Evolutionary conservation across 495 filamentous ascomycete genomes (phyloP).

Genomic region (Trichoderma parareesei): DNA sequence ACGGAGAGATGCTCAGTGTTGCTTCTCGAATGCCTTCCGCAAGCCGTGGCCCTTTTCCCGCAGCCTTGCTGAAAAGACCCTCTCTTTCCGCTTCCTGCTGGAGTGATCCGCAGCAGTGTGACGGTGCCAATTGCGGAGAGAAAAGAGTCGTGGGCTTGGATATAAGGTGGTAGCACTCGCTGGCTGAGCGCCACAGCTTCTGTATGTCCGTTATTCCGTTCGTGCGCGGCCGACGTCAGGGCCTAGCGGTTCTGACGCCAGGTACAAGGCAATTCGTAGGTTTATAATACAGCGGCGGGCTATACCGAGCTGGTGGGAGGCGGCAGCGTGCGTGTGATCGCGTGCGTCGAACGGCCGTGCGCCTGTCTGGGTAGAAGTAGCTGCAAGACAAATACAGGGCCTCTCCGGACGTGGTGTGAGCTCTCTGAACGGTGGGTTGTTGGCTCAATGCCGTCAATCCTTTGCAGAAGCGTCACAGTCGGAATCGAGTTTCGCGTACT

Average conservation of each 20-base stretch:
- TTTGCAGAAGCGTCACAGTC: not conserved
- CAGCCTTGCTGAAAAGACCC: not conserved
- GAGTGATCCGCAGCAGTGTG: not conserved
- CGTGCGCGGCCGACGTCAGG: not conserved
- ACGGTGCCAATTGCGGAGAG: slow-evolving; percentile 6
- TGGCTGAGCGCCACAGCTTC: not conserved
- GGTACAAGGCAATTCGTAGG: not conserved
- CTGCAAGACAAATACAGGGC: not conserved
- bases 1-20: not conserved
- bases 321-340: slow-evolving; percentile 7
- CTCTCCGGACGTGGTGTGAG: not conserved
- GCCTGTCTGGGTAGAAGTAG: not conserved
- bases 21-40: not conserved
- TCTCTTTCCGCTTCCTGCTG: slow-evolving; percentile 4
- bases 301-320: slow-evolving; percentile 2
- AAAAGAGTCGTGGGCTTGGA: too few species aligned
- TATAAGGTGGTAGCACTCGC: too few species aligned
- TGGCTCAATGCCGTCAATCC: not conserved
- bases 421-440: not conserved
- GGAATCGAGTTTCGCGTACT: not conserved
- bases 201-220: slow-evolving; percentile 9
- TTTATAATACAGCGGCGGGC: slow-evolving; percentile 2
- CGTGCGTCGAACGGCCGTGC: not conserved
- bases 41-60: slow-evolving; percentile 4
- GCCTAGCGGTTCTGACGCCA: not conserved